These are phyloP conservation scores for Penicillium bovifimosum DNA, from an alignment of 495 filamentous ascomycete species.

Conservation along the genomic window DNA sequence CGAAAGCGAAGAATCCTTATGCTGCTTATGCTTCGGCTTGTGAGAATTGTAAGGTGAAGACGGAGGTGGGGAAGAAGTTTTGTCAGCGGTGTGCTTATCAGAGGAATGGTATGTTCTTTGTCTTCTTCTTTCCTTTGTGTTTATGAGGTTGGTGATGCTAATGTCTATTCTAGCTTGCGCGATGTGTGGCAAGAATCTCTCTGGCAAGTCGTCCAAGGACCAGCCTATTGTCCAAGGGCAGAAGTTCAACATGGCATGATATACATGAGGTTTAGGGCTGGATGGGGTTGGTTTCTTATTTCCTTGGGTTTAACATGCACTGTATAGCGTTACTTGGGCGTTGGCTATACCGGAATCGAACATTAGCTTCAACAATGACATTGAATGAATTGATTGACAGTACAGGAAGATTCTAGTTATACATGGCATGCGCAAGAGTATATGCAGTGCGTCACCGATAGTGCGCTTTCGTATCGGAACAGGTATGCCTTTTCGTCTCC, in stretches of 20 bases:
- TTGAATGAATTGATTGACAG: slow-evolving; percentile 24
- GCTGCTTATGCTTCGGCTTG: slow-evolving; percentile 61
- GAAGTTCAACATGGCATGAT: slow-evolving; percentile 61
- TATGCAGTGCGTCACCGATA: slow-evolving; percentile 33
- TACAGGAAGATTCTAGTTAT: slow-evolving; percentile 40
- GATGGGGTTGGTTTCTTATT: not conserved
- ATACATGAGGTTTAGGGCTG: not conserved
- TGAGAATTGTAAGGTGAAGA: slow-evolving; percentile 58
- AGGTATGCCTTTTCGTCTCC: slow-evolving; percentile 10
- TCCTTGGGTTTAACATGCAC: not conserved
- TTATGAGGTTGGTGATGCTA: not conserved
- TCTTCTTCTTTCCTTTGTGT: not conserved
- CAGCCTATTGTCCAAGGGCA: slow-evolving; percentile 56
- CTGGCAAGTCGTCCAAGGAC: slow-evolving; percentile 42
- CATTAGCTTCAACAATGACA: not conserved
- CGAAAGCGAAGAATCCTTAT: slow-evolving; percentile 64
- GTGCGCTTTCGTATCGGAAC: slow-evolving; percentile 15
- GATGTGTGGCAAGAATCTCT: slow-evolving; percentile 58
- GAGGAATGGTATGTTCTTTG: slow-evolving; percentile 47
- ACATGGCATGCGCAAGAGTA: slow-evolving; percentile 41
- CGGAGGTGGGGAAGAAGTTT: slow-evolving; percentile 54
- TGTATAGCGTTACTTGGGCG: slow-evolving; percentile 19
- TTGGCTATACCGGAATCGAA: slow-evolving; percentile 2
- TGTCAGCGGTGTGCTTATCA: slow-evolving; percentile 66
- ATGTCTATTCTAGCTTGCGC: slow-evolving; percentile 49